Base-by-base conservation (phyloP, 495 filamentous ascomycete species). In the Penicillium soppii region DNA sequence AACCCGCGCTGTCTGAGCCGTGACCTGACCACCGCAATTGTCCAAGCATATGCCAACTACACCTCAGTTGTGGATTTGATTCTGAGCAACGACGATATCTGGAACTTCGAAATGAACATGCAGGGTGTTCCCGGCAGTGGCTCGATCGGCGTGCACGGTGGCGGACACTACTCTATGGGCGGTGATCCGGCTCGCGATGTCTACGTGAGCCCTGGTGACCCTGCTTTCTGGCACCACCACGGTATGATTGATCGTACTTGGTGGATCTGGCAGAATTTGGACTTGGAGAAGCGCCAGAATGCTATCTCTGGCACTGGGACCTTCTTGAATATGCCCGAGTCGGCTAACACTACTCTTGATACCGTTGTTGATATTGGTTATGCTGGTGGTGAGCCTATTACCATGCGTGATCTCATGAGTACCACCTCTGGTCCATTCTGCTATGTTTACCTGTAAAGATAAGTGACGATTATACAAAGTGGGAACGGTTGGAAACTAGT, bases 201-300 rank as follows among this genome's bases (percentile, higher is more conserved):
- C 29, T 87, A 74, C 54, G 73, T 70, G 16, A 81, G 75, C 23
- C 78, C 84, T 3, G 81, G 82, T 6, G 87, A 89, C 50, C 85
- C 86, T 6, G 77, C 72, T 10, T 90, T 90, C 66, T 90, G 71
- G 57, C 73, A 85, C 17, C 86, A 89, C 63, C 87, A 90, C 61
- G 80, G 75, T 4, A 80, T 82, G 73, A 78, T 91, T 47, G 88
- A 90, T 65, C 79, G 81, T 30, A 59, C 82, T 4, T 90, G 78
- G 72, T 86, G 82, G 79, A 82, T 83, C 21, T 90, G 87, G 87
- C 85, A 90, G 69, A 79, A 73, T 41, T 57, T 79, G 44, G 77
- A 88, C 54, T 61, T 70, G 17, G 42, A 56, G 44, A 67, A 70
- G 17, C 69, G 83, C 5, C 61, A 56, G 44, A 63, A 72, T 52